Conservation (phyloP, 2,329 filamentous ascomycete species). For the Aspergillus vadensis region DNA sequence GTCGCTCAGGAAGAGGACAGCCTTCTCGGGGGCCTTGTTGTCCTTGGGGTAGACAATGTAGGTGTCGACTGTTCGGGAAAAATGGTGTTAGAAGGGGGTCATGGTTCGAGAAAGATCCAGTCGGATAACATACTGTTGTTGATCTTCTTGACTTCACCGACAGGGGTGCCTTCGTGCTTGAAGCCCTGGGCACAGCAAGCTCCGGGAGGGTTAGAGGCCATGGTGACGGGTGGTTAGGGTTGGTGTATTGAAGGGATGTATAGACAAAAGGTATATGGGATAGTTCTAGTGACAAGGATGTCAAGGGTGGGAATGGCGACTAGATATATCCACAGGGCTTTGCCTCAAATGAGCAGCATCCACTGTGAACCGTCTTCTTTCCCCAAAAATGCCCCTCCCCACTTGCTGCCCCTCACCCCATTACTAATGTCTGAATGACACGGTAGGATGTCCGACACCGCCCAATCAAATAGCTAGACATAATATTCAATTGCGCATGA, state of each 20-base stretch:
- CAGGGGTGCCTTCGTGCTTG: constrained; percentile 54
- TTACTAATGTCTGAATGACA: not conserved
- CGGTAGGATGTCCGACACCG: not conserved
- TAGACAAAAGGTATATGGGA: not conserved
- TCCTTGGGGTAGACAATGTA: constrained; percentile 59
- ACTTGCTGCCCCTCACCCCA: not conserved
- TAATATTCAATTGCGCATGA: not conserved
- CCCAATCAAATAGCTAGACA: not conserved
- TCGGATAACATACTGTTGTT: constrained; percentile 43
- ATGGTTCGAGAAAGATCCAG: not conserved
- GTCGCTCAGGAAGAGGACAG: constrained; percentile 60
- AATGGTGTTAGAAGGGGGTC: not conserved
- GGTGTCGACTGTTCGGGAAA: constrained; percentile 49
- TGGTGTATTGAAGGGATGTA: not conserved
- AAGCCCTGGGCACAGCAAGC: constrained; percentile 53
- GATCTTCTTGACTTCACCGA: constrained; percentile 52
- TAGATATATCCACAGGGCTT: constrained; percentile 1
- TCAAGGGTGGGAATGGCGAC: not conserved
- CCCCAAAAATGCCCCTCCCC: not conserved
- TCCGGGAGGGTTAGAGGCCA: constrained; percentile 56
- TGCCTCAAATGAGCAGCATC: not conserved
- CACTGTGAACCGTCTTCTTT: not conserved
- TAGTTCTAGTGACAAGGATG: not conserved
- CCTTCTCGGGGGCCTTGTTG: constrained; percentile 54
- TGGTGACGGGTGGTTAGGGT: constrained; percentile 26